Base-by-base conservation (phyloP, 1,284 basidiomycete genomes). In the Pascua sp. region DNA sequence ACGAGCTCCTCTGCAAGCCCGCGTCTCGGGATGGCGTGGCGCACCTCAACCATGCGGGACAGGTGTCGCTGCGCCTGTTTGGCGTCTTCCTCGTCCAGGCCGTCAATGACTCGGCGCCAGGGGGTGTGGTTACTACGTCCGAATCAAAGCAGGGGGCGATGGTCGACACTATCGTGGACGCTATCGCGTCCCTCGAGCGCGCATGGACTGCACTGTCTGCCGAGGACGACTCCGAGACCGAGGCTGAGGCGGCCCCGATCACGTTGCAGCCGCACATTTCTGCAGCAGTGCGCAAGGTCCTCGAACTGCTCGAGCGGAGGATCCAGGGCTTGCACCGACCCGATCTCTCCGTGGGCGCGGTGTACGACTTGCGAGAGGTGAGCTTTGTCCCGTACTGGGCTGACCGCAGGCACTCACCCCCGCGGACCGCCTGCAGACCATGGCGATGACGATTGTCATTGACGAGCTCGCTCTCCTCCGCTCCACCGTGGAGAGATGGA, bases 381-480 rank as follows among this genome's bases (percentile, higher is more conserved):
- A 64, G 68, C 62, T 10, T 5, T 15, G 42, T 32, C 10, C 24
- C 24, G 24, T 32, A 24, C 36, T 15, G 17, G 7, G 36, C 36
- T 58, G 53, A 56, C 42, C 24, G 37, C 59, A 67, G 69, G 55
- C 53, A 11, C 60, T 70, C 1, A 46, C 53, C 1, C 7, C n/a
- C 1, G 54, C 62, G 4, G 56, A 56, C 1, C 42, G 47, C 4
- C 55, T 67, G 11, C 65, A 67, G 54, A 18, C 58, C 9, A 71
- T 75, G 68, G 75, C 72, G 0, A 58, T 77, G 53, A 73, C 67
- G 1, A 40, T 77, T 10, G 56, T 67, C 9, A 67, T 74, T 43
- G 68, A 74, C 49, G 77, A 78, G 59, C 55, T 70, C 17, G 63
- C 66, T 11, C 63, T 77, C 36, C 46, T 78, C 11, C 49, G 59